Base-by-base conservation (phyloP, 2,329 filamentous ascomycete genomes). In the Diaporthe vexans region DNA sequence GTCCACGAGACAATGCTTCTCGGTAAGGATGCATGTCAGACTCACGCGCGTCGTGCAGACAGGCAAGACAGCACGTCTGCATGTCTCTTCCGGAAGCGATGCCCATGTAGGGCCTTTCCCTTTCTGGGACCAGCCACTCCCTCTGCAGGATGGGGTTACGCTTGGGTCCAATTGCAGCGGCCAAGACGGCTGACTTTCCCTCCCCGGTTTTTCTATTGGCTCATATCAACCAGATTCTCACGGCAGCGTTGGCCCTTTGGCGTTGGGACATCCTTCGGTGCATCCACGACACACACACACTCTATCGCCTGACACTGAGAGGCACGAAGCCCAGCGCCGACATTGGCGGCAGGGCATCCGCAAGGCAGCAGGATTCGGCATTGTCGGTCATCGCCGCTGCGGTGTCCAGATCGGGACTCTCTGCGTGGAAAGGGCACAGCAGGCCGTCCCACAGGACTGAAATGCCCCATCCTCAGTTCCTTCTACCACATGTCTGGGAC, bases 11-110 rank as follows among this genome's bases (percentile, higher is more conserved):
- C 48, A 40, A 40, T 68, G 48, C 26, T 17, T 37, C 26, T 48
- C 63, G 61, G 61, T 51, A 52, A 29, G 48, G 35, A 68, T 72
- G 70, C 70, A 63, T 72, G 70, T 72, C 70, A 72, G 56, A 61
- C n/a, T 61, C 29, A 3, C 43, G 46, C 69, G 43, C 33, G 52
- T 61, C 24, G n/a, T 61, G 40, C 69, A 52, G 43, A 21, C 33
- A 24, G 57, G 19, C 58, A 63, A 33, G 48, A 13, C 33, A 52
- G 48, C 48, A 24, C 33, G 46, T 43, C 33, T 46, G 48, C 48
- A 52, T 56, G 46, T 54, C 46, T 46, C 37, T n/a, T 63, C 35
- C 26, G 33, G 46, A 43, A 40, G 46, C 46, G 43, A 37, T 33
- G 29, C 35, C 40, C 57, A 40, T 40, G 51, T 1, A 57, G 43